Evolutionary conservation across 75 land plant genomes (phyloP), one percentile per base, ranked within the genome.

Genomic region (Picea glauca): DNA sequence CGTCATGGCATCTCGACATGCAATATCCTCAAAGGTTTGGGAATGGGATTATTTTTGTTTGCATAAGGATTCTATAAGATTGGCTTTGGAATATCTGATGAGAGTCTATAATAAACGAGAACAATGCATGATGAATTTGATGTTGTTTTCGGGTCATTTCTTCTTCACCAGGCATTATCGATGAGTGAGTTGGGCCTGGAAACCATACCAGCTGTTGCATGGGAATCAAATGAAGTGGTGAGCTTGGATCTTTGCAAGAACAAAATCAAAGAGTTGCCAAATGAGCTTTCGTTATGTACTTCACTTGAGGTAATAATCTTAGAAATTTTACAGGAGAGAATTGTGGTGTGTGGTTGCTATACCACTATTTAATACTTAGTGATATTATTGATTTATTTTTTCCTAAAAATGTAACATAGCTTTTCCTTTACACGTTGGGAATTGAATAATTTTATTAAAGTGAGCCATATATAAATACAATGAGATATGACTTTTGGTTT

Each of bases 11-110:
- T 70, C 92, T 80, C 90, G 96, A 23, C 76, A 87, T 72, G 94
- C 99, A n/a, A 56, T 88, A n/a, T 80, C 93, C 62, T 89, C 94
- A 60, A 97, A 94, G 91, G 99, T 97, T 72, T 56, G 78, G 13
- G 60, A 26, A 38, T 70, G 46, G 0, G 11, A 70, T 70, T 40
- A 3, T 70, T 70, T 70, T 43, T 23, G 50, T 43, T 70, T 33
- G 73, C 3, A 0, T 43, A 9, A 70, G 3, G 50, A 21, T 68
- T 68, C 21, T 35, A 18, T 75, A 26, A 26, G n/a, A 17, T 26
- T 38, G 35, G 61, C 9, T 56, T 15, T 38, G 58, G 38, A 60
- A 21, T 75, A 76, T 76, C 15, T 58, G 8, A 59, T 76, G 76
- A 64, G 76, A 54, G 12, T 72, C n/a, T 60, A 17, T 43, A 58